Conservation (phyloP, 169 alveolate genomes). For the Besnoitia besnoiti region DNA sequence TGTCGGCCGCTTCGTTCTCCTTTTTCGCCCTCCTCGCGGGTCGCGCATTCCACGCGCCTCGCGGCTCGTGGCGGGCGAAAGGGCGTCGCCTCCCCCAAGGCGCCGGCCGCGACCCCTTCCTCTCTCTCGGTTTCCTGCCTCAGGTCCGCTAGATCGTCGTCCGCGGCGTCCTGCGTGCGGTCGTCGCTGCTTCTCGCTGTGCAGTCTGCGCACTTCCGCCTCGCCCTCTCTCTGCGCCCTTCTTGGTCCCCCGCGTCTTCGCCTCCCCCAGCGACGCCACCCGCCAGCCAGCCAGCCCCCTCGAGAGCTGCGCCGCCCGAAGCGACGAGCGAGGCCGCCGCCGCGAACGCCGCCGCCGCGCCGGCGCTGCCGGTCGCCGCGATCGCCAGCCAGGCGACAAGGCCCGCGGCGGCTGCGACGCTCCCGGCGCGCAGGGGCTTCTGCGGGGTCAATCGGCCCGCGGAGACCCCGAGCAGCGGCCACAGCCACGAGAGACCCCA, state of each 20-base stretch:
- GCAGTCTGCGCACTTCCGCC: not conserved
- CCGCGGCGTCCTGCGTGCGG: too few relatives aligned
- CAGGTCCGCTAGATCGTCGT: too few relatives aligned
- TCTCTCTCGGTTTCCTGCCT: too few relatives aligned
- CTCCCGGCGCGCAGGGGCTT: not conserved
- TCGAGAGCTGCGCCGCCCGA: not conserved
- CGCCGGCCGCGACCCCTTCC: too few relatives aligned
- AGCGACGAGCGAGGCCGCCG: not conserved
- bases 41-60: not conserved
- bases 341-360: not conserved
- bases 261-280: not conserved
- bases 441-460: not conserved
- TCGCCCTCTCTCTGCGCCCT: not conserved
- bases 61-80: too few relatives aligned
- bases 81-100: too few relatives aligned
- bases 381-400: not conserved
- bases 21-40: not conserved
- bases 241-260: too few relatives aligned
- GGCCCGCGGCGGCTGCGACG: not conserved
- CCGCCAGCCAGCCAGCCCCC: not conserved
- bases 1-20: too few relatives aligned
- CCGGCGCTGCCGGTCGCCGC: not conserved
- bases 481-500: not conserved
- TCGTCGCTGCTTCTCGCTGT: too few relatives aligned
- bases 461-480: not conserved